phyloP scores from a whole-genome alignment of 2,329 filamentous ascomycete species.

The Grosmannia serpens region DNA sequence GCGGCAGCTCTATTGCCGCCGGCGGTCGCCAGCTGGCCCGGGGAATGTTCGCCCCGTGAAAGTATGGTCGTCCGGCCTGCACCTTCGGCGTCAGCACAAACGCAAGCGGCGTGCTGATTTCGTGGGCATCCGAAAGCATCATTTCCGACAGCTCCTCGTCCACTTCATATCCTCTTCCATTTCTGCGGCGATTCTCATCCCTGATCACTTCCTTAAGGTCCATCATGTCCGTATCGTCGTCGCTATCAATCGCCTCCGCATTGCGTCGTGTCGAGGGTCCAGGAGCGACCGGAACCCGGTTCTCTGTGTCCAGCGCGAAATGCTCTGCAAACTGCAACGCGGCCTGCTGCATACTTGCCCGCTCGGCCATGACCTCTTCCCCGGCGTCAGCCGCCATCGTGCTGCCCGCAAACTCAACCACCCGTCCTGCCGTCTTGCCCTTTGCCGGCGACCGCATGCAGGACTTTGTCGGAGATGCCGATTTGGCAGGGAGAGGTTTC shows the following conservation, averaged over 20 bases:
- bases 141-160: slow-evolving; percentile 9
- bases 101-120: slow-evolving; percentile 4
- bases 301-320: slow-evolving; percentile 9
- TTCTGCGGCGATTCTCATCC: neutral
- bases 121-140: slow-evolving; percentile 9
- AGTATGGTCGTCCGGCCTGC: slow-evolving; percentile 1
- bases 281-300: neutral
- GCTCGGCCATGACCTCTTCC: slow-evolving; percentile 16
- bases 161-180: slow-evolving; percentile 1
- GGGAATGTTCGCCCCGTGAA: neutral
- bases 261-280: neutral
- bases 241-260: neutral
- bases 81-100: neutral
- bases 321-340: slow-evolving; percentile 8
- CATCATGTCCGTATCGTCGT: slow-evolving; percentile 4
- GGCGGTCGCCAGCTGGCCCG: slow-evolving; percentile 7
- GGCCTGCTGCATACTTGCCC: neutral
- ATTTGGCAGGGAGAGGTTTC: slow-evolving; percentile 36
- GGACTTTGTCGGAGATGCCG: slow-evolving; percentile 45
- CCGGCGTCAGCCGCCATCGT: slow-evolving; percentile 34
- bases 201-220: neutral
- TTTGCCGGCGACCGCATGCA: slow-evolving; percentile 46
- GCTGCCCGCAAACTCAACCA: slow-evolving; percentile 46
- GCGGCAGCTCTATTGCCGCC: neutral
- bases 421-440: slow-evolving; percentile 43